Evolutionary conservation across 257 asterid species (phyloP), one percentile per base, ranked within the genome.

Genomic region (Salvia hispanica): DNA sequence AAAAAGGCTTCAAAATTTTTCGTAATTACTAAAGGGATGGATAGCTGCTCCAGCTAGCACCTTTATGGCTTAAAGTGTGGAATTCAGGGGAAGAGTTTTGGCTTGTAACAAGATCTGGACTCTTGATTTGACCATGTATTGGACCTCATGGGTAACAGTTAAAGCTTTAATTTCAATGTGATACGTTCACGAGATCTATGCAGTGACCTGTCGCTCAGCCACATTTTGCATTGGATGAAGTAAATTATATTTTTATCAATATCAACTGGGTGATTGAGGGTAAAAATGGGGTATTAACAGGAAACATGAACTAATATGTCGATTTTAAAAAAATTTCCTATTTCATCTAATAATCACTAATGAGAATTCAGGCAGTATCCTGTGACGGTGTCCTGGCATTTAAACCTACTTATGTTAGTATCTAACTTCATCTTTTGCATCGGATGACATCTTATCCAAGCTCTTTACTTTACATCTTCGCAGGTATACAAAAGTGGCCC

Each of bases 401-500:
- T 53, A 53, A 33, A 42, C 18, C 9, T 40, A 6, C 21, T 12
- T 62, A 7, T 45, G 39, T 34, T 18, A 6, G 42, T 33, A 4
- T 33, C n/a, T 21, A 14, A 31, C 2, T 3, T 16, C 7, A 16
- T 59, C 14, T 53, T 59, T 50, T 36, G 11, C 31, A 25, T 25
- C 2, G 31, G 31, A 25, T 25, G 58, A 34, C 39, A 39, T 69
- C 70, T 71, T 67, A 67, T 52, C 36, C 46, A 59, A 52, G 58
- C 8, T 71, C 61, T 55, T 31, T 61, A 37, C 53, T 74, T 72
- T 53, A 42, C 48, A 36, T 77, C 52, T 12, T 62, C 83, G 86
- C 99, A 94, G 99, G 96, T 94, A 55, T 91, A 87, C 81, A 94
- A 82, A 81, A 87, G 88, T 55, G 99, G 99, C 63, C 95, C 96